Base-by-base conservation (phyloP, 1,139 yeast species). In the Saccharomyces hybrid region DNA sequence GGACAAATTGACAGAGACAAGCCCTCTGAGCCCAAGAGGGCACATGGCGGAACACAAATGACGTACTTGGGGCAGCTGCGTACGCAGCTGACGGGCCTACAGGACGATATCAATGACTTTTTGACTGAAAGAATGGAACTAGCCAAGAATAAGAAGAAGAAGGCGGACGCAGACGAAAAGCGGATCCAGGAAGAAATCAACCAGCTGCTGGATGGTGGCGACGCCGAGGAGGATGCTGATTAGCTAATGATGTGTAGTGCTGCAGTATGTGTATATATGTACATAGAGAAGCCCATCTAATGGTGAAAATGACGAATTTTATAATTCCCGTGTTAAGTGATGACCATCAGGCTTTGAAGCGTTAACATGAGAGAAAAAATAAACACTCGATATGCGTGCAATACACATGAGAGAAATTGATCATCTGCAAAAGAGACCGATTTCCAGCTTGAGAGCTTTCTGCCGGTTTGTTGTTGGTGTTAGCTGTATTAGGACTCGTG, bases 1-100 rank as follows among this genome's bases (percentile, higher is more conserved):
- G 88, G 89, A 0, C 86, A 85, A 28, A 75, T 80, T 34, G 95
- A 87, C 63, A 75, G 82, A 59, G 95, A 88, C 67, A 80, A 75
- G 52, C 91, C 95, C 0, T 75, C 80, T 5, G 78, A 72, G 27
- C 81, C 86, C 23, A 74, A 72, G 26, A 76, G 75, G 38, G 50
- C 50, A 2, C 41, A 44, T 2, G 41, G 31, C 3, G 28, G 54
- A 2, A 61, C 60, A 3, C 49, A 50, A 13, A 27, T 57, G 53
- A 76, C 83, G 0, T 67, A 72, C 2, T 71, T 86, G 59, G 88
- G 95, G 1, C 67, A 73, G 13, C 74, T 88, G 49, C 74, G 96
- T 56, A 82, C 81, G 7, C 77, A 79, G 60, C 71, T 86, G 52
- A 84, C 91, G 2, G 79, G 82, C 5, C 67, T 88, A 23, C 96